Percentiles rank a stretch among this genome's conserved stretches.
Conservation (phyloP, 106 monocot species). For the Acorus calamus region DNA sequence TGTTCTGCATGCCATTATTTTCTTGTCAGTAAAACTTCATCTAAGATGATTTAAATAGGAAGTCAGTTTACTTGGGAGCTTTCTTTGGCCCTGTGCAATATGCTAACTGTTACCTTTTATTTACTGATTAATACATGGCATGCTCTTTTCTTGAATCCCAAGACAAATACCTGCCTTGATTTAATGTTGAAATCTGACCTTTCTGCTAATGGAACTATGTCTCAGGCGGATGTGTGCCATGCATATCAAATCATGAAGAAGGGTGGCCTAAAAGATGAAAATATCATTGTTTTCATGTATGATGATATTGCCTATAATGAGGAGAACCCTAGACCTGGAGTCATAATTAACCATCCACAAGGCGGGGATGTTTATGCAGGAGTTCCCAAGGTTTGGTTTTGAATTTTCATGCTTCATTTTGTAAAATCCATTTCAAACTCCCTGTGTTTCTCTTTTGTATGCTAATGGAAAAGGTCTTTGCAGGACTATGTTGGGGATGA, state of each 20-base stretch:
- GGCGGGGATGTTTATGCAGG: constrained; percentile 85
- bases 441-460: not conserved
- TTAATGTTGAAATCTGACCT: not conserved
- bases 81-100: no score
- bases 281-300: constrained; percentile 97
- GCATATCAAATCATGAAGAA: constrained; percentile 89
- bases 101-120: no score
- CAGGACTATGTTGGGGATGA: constrained; percentile 84
- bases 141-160: no score
- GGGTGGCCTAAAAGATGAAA: constrained; percentile 94
- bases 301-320: constrained; percentile 84
- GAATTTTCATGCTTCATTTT: no score
- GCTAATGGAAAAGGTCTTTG: not conserved
- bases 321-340: constrained; percentile 73
- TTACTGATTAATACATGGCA: no score
- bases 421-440: no score
- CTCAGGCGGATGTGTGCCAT: constrained; percentile 90
- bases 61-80: no score
- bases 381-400: constrained; percentile 81
- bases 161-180: no score
- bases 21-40: no score
- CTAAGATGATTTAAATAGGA: no score
- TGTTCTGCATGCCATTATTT: no score
- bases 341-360: constrained; percentile 81
- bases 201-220: not conserved